These are phyloP conservation scores for Nematocida minor DNA, from an alignment of 371 early-diverging fungal genomes.

Conservation along the genomic window DNA sequence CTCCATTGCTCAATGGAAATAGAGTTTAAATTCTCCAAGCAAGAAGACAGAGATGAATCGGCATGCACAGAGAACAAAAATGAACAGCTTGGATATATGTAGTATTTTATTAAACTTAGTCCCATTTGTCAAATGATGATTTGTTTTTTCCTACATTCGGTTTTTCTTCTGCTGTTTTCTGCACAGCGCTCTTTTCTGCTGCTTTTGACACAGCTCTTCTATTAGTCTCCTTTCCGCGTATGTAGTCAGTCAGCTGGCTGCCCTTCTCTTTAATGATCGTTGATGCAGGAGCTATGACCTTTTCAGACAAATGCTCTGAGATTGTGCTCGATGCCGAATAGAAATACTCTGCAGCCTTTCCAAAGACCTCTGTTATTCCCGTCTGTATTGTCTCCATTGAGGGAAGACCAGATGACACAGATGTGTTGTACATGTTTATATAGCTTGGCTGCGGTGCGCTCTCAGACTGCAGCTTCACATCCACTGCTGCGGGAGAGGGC, in stretches of 20 bases:
- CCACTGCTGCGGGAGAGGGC: neutral
- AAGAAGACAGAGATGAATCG: too few relatives aligned
- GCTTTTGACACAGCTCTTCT: neutral
- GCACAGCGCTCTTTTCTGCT: neutral
- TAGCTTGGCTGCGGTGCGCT: neutral
- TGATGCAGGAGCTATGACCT: constrained; percentile 30
- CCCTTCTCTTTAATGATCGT: constrained; percentile 7
- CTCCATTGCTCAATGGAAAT: too few relatives aligned
- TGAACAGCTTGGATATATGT: too few relatives aligned
- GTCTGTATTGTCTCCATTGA: neutral
- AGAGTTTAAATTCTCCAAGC: too few relatives aligned
- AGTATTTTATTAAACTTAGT: constrained; percentile 3
- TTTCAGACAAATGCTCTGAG: constrained; percentile 37
- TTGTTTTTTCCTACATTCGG: neutral
- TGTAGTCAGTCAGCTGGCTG: constrained; percentile 25
- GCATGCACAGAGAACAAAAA: too few relatives aligned
- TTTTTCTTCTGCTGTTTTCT: neutral
- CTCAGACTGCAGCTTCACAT: neutral
- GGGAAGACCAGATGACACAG: neutral
- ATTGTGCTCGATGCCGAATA: constrained; percentile 15
- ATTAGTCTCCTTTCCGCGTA: constrained; percentile 17
- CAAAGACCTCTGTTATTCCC: constrained; percentile 2
- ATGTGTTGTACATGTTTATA: constrained; percentile 7
- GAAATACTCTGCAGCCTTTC: constrained; percentile 33
- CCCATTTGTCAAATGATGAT: constrained; percentile 13